Percentiles rank a stretch among this genome's conserved stretches.
Evolutionary conservation across 208 protist species (phyloP).

Genomic region (Leishmania major): DNA sequence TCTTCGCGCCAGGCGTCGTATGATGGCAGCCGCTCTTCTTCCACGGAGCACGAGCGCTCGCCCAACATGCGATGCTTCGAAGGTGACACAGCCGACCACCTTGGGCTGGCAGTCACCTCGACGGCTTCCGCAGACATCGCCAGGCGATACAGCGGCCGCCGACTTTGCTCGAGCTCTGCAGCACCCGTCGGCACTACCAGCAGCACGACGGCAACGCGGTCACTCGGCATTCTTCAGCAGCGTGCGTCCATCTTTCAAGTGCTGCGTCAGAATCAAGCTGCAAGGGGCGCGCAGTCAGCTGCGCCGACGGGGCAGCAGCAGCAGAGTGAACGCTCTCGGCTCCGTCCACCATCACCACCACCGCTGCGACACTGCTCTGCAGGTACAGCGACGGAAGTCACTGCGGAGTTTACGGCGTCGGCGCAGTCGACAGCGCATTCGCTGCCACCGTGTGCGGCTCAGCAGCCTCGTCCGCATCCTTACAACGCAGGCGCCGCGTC

Average conservation of each 20-base stretch:
- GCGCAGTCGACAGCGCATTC: background rate
- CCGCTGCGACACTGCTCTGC: conserved; percentile 1
- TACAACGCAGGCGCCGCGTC: background rate
- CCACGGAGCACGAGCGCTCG: background rate
- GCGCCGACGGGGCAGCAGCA: background rate
- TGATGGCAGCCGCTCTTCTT: background rate
- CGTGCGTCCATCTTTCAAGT: conserved; percentile 31
- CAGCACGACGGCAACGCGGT: background rate
- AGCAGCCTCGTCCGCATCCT: background rate
- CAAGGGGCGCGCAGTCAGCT: background rate
- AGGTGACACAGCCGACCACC: background rate
- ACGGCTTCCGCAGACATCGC: background rate
- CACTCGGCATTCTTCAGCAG: conserved; percentile 12
- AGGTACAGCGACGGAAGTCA: background rate
- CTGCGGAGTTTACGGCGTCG: background rate
- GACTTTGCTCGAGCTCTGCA: background rate
- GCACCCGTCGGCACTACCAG: background rate
- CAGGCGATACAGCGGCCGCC: background rate
- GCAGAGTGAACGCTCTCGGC: background rate
- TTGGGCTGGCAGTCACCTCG: background rate
- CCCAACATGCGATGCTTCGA: conserved; percentile 18
- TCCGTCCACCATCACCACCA: conserved; percentile 6
- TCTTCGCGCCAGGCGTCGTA: background rate
- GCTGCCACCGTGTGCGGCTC: background rate
- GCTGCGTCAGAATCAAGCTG: conserved; percentile 7